Conservation (phyloP, 2,329 filamentous ascomycete species). For the Aspergillus terreus region DNA sequence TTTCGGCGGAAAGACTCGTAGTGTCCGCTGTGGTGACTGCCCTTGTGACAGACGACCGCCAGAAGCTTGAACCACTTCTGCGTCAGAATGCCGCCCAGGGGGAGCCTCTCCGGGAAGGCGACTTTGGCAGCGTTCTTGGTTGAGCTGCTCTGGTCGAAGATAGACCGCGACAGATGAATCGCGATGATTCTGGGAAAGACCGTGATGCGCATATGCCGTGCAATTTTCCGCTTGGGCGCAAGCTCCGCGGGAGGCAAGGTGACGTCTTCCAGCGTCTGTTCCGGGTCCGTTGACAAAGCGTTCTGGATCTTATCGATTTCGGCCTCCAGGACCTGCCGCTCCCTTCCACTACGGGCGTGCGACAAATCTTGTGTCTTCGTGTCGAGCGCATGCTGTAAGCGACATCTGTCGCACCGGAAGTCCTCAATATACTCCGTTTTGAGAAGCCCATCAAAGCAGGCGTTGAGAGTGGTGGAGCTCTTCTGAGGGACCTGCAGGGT, state of each 20-base stretch:
- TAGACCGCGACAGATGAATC: slow-evolving; percentile 87
- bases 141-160: slow-evolving; percentile 76
- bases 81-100: slow-evolving; percentile 73
- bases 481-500: slow-evolving; percentile 88
- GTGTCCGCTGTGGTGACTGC: slow-evolving; percentile 91
- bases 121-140: slow-evolving; percentile 95
- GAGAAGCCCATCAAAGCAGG: slow-evolving; percentile 89
- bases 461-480: slow-evolving; percentile 73
- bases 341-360: slow-evolving; percentile 51
- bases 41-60: slow-evolving; percentile 88
- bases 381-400: slow-evolving; percentile 73
- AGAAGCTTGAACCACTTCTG: slow-evolving; percentile 79
- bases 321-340: slow-evolving; percentile 50
- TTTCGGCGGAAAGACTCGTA: slow-evolving; percentile 95
- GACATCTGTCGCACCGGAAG: slow-evolving; percentile 91
- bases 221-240: slow-evolving; percentile 78
- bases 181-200: slow-evolving; percentile 85
- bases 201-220: slow-evolving; percentile 82
- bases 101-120: slow-evolving; percentile 80
- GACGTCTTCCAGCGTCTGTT: slow-evolving; percentile 68
- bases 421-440: slow-evolving; percentile 96
- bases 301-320: slow-evolving; percentile 64
- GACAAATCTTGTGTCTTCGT: slow-evolving; percentile 59
- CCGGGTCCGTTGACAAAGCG: slow-evolving; percentile 77
- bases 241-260: slow-evolving; percentile 68